These are phyloP conservation scores for Omphalotus guepiniiformis DNA, from an alignment of 768 basidiomycete genomes.

Conservation along the genomic window DNA sequence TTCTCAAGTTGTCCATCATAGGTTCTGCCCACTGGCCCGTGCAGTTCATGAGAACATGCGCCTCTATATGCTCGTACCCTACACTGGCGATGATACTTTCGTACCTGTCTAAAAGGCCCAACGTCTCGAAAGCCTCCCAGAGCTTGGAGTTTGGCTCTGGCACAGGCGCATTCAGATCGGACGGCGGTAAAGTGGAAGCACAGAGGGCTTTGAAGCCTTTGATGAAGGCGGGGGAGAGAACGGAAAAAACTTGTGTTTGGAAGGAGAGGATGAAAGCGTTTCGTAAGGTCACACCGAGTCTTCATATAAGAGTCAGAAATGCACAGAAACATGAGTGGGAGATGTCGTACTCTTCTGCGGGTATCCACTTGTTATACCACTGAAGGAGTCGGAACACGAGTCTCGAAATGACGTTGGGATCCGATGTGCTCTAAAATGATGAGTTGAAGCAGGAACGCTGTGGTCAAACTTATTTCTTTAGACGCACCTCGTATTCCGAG, in stretches of 20 bases:
- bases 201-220: constrained; percentile 65
- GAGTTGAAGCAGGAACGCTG: background rate
- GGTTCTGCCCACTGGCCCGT: constrained; percentile 65
- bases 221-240: constrained; percentile 65
- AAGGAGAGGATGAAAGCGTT: constrained; percentile 64
- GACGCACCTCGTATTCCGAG: constrained; percentile 55
- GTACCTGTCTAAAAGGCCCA: constrained; percentile 79
- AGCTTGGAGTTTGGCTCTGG: constrained; percentile 24
- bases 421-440: constrained; percentile 37
- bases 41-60: constrained; percentile 62
- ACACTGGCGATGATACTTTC: constrained; percentile 80
- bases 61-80: constrained; percentile 83
- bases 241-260: constrained; percentile 70
- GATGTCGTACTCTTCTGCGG: constrained; percentile 53
- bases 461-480: background rate
- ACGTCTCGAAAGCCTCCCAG: constrained; percentile 60
- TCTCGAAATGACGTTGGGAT: constrained; percentile 44
- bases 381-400: constrained; percentile 59
- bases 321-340: constrained; percentile 8
- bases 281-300: constrained; percentile 57
- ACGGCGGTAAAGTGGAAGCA: constrained; percentile 47
- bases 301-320: constrained; percentile 22
- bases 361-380: constrained; percentile 78
- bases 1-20: constrained; percentile 54
- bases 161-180: constrained; percentile 20